A percentile compares a stretch with the other conserved stretches of the same genome.
Conservation (phyloP, 2,329 filamentous ascomycete species). For the Phialophora macrospora region DNA sequence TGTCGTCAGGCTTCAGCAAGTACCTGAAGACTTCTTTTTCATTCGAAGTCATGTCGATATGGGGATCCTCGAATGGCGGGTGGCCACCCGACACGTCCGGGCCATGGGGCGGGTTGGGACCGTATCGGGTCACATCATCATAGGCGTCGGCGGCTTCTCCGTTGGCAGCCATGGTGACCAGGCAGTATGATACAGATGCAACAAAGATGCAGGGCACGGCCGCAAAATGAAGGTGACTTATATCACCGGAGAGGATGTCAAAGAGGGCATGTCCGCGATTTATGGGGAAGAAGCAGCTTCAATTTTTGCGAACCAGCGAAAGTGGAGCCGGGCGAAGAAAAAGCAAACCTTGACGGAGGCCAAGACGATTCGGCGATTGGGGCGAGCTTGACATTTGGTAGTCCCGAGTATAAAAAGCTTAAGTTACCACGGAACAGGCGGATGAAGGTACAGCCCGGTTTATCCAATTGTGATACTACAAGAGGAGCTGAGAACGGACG, state of each 20-base stretch:
- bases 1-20: constrained; percentile 85
- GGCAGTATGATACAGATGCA: constrained; percentile 5
- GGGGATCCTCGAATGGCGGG: constrained; percentile 47
- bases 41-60: constrained; percentile 58
- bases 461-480: constrained; percentile 8
- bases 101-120: constrained; percentile 50
- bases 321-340: constrained; percentile 20
- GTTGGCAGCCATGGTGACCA: constrained; percentile 27
- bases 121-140: constrained; percentile 30
- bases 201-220: constrained; percentile 6
- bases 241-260: background rate
- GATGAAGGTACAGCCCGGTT: constrained; percentile 6
- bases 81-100: constrained; percentile 54
- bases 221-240: background rate
- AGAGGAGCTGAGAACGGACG: constrained; percentile 16
- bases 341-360: constrained; percentile 25
- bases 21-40: constrained; percentile 73
- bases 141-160: background rate
- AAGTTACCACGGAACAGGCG: constrained; percentile 23
- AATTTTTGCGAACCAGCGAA: constrained; percentile 5
- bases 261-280: constrained; percentile 3
- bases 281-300: constrained; percentile 11
- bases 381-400: constrained; percentile 8
- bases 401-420: constrained; percentile 31
- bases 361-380: constrained; percentile 23